phyloP scores from a whole-genome alignment of 2,329 filamentous ascomycete genomes.

The Metarhizium brunneum region DNA sequence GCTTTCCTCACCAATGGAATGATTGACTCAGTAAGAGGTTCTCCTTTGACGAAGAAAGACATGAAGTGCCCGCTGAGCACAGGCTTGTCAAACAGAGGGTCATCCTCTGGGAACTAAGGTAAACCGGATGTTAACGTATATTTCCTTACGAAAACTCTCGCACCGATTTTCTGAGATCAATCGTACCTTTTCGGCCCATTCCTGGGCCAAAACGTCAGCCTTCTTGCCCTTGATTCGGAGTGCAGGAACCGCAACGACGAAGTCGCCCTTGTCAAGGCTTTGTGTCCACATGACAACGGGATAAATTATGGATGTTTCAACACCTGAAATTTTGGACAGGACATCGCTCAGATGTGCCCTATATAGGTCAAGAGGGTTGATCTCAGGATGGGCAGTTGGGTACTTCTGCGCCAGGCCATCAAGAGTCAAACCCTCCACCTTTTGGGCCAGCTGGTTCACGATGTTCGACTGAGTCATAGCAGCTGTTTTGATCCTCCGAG shows the following conservation, averaged over 20 bases:
- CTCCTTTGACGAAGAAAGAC: constrained; percentile 72
- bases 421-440: constrained; percentile 8
- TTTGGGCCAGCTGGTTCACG: constrained; percentile 7
- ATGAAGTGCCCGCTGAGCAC: constrained; percentile 59
- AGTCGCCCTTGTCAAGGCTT: constrained; percentile 72
- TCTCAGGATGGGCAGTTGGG: constrained; percentile 53
- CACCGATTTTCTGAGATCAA: not conserved
- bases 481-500: not conserved
- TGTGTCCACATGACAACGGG: constrained; percentile 69
- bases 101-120: constrained; percentile 61
- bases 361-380: constrained; percentile 74
- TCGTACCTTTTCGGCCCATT: constrained; percentile 52
- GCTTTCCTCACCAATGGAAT: constrained; percentile 60
- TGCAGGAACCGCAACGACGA: constrained; percentile 71
- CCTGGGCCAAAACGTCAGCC: constrained; percentile 49
- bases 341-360: constrained; percentile 65
- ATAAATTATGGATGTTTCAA: constrained; percentile 63
- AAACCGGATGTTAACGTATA: not conserved
- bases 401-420: constrained; percentile 19
- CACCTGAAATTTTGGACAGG: constrained; percentile 58
- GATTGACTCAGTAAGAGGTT: constrained; percentile 53
- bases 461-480: constrained; percentile 3
- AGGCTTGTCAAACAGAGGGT: constrained; percentile 64
- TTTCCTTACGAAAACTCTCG: not conserved
- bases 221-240: constrained; percentile 66